These are phyloP conservation scores for Solanum bukasovii DNA, from an alignment of 257 asterid species.

Conservation along the genomic window DNA sequence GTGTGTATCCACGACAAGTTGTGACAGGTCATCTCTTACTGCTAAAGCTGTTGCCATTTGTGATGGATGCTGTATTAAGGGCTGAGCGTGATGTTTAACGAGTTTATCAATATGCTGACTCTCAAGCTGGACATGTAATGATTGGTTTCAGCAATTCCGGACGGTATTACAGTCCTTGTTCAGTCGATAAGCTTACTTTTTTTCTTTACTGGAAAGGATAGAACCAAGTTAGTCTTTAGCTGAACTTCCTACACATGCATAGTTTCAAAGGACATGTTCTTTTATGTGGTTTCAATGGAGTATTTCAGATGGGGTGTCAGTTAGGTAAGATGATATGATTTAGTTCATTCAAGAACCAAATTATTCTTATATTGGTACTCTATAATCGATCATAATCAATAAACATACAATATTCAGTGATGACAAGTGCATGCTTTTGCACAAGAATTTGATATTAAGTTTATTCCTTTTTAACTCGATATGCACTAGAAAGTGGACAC, in stretches of 20 bases:
- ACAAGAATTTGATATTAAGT: neutral
- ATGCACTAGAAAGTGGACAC: too few relatives aligned
- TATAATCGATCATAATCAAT: neutral
- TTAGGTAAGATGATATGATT: neutral
- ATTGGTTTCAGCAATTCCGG: too few relatives aligned
- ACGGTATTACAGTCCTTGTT: too few relatives aligned
- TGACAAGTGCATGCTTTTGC: neutral
- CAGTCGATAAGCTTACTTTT: too few relatives aligned
- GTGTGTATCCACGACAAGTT: too few relatives aligned
- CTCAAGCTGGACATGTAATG: too few relatives aligned
- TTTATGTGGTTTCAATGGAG: neutral
- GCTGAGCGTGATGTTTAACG: too few relatives aligned
- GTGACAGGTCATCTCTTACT: too few relatives aligned
- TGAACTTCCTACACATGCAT: neutral
- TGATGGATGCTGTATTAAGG: too few relatives aligned
- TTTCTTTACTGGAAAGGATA: neutral
- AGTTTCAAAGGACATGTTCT: neutral
- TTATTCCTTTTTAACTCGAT: neutral
- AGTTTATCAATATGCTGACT: too few relatives aligned
- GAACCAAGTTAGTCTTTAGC: neutral
- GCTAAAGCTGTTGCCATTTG: too few relatives aligned
- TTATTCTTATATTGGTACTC: neutral
- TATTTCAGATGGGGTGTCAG: neutral
- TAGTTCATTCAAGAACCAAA: neutral
- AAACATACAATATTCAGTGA: neutral